Conservation (phyloP, 257 asterid species). For the Euphrasia confusa region DNA sequence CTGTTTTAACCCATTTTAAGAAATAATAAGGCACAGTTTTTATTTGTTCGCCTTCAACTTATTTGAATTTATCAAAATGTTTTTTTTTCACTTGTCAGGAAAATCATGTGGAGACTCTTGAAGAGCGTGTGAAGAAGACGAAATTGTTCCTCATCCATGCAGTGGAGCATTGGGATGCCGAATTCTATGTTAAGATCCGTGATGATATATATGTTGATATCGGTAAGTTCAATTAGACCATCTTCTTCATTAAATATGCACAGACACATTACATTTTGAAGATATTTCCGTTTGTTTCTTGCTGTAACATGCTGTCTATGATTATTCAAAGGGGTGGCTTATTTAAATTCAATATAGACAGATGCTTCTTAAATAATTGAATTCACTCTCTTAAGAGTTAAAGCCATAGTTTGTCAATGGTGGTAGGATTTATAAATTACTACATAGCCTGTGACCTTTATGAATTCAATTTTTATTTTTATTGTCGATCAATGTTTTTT, state of each 20-base stretch:
- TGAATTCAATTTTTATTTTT: conserved; percentile 8
- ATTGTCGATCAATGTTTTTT: conserved; percentile 11
- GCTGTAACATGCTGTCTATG: conserved; percentile 10
- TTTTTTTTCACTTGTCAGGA: conserved; percentile 39
- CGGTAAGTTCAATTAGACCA: conserved; percentile 36
- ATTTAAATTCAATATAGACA: too few species aligned
- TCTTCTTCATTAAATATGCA: too few species aligned
- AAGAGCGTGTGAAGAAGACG: conserved; percentile 57
- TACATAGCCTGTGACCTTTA: too few species aligned
- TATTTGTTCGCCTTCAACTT: conserved; percentile 15
- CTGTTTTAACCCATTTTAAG: too few species aligned
- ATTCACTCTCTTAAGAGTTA: too few species aligned
- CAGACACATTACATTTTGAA: neutral
- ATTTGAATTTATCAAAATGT: neutral
- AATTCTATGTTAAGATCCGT: conserved; percentile 68
- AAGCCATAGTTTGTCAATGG: too few species aligned
- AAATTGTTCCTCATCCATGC: conserved; percentile 66
- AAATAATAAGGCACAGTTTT: neutral
- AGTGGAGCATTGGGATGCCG: conserved; percentile 86
- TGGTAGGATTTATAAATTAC: too few species aligned
- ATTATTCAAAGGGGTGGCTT: neutral
- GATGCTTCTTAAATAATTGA: too few species aligned
- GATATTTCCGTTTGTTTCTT: conserved; percentile 15
- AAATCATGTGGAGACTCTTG: conserved; percentile 61
- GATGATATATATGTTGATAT: conserved; percentile 81